Evolutionary conservation across 345 rosid genomes (phyloP).

Genomic region (Syzygium aqueum): DNA sequence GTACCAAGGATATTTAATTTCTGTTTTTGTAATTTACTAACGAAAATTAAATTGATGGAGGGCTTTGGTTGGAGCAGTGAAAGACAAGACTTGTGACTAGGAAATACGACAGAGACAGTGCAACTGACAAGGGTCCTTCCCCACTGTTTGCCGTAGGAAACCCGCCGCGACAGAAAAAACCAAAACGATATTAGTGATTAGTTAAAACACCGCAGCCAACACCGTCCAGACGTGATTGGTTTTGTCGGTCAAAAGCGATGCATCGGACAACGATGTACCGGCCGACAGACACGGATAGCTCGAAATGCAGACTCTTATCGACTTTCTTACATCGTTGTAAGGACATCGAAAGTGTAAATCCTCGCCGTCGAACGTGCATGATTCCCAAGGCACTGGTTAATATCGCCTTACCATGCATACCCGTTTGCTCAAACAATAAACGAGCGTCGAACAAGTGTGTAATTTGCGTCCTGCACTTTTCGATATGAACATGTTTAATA

Average conservation of each 20-base stretch:
- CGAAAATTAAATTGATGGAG: neutral
- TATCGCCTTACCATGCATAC: neutral
- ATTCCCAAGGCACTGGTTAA: fast-evolving
- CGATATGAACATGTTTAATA: neutral
- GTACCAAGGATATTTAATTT: neutral
- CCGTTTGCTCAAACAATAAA: neutral
- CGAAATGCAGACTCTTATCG: fast-evolving
- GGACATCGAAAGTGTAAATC: neutral
- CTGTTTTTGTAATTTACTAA: neutral
- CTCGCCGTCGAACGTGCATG: neutral
- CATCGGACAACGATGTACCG: neutral
- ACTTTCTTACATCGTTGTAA: neutral
- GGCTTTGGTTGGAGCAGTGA: neutral
- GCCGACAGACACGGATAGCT: neutral
- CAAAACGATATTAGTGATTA: neutral
- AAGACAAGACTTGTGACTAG: neutral
- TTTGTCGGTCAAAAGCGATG: neutral
- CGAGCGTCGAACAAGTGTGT: fast-evolving
- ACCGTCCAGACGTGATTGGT: too few relatives aligned
- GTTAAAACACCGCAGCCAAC: neutral
- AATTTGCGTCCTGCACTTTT: neutral
- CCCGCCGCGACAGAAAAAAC: neutral
- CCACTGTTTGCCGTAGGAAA: neutral
- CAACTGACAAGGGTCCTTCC: neutral
- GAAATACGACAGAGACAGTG: neutral